Conservation (phyloP, 2,329 filamentous ascomycete species). For the Calonectria henricotiae region DNA sequence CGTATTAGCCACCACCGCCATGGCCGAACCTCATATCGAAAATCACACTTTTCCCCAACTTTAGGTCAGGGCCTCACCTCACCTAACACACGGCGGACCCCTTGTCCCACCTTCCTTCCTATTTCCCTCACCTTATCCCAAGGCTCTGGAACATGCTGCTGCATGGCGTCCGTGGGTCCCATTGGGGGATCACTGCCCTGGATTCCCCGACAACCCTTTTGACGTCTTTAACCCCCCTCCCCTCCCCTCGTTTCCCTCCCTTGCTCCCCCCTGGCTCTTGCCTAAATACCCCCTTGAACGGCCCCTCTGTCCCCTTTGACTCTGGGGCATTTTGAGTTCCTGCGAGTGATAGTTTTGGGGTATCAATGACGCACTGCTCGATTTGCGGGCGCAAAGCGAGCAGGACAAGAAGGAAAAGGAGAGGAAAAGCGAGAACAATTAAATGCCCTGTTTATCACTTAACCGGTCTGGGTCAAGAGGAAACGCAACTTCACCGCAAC, state of each 20-base stretch:
- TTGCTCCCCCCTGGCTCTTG: background rate
- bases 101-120: constrained; percentile 31
- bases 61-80: constrained; percentile 26
- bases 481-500: constrained; percentile 1
- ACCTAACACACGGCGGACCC: background rate
- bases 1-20: constrained; percentile 2
- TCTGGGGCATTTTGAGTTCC: constrained; percentile 29
- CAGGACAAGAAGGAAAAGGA: background rate
- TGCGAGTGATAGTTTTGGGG: constrained; percentile 22
- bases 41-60: constrained; percentile 35
- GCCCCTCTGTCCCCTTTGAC: constrained; percentile 20
- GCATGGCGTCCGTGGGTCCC: constrained; percentile 32
- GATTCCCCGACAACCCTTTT: constrained; percentile 31
- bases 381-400: constrained; percentile 16
- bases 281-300: constrained; percentile 22
- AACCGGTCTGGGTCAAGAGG: background rate
- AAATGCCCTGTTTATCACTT: background rate
- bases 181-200: constrained; percentile 27
- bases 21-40: constrained; percentile 11
- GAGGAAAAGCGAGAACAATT: background rate
- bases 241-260: background rate
- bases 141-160: constrained; percentile 38
- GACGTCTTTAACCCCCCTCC: background rate
- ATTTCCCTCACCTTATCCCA: constrained; percentile 40
- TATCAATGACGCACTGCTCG: constrained; percentile 20